phyloP scores from a whole-genome alignment of 129 eudicot species.

The Flaveria brownii region DNA sequence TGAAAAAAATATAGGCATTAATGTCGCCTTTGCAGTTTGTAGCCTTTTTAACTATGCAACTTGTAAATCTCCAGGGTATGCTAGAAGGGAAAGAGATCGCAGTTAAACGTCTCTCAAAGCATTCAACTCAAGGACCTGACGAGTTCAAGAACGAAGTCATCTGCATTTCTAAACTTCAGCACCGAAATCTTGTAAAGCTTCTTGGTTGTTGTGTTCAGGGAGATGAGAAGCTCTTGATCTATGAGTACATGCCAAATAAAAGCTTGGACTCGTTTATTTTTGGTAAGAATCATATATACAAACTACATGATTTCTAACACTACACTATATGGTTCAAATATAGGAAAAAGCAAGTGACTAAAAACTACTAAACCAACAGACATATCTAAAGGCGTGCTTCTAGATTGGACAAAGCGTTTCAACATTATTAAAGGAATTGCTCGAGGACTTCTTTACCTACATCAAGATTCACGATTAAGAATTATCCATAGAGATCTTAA shows the following conservation, averaged over 20 bases:
- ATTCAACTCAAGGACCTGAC: slow-evolving; percentile 30
- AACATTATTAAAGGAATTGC: slow-evolving; percentile 45
- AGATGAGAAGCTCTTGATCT: slow-evolving; percentile 34
- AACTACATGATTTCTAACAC: neutral
- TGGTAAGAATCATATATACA: slow-evolving; percentile 19
- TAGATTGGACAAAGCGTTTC: slow-evolving; percentile 39
- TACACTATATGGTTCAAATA: neutral
- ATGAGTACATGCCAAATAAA: slow-evolving; percentile 44
- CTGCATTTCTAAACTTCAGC: slow-evolving; percentile 38
- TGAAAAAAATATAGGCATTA: neutral
- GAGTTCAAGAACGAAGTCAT: slow-evolving; percentile 41
- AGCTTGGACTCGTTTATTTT: slow-evolving; percentile 39
- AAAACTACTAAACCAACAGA: slow-evolving; percentile 14
- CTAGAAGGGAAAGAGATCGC: slow-evolving; percentile 35
- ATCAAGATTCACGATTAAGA: slow-evolving; percentile 45
- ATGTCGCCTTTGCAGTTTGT: neutral
- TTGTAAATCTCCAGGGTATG: slow-evolving; percentile 27
- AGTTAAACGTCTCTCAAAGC: slow-evolving; percentile 32
- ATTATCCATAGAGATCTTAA: slow-evolving; percentile 49
- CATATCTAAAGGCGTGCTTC: slow-evolving; percentile 1
- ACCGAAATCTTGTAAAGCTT: slow-evolving; percentile 40
- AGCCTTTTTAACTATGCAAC: slow-evolving; percentile 4
- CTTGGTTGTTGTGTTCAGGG: slow-evolving; percentile 37
- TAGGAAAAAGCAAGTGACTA: neutral
- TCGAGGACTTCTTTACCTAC: slow-evolving; percentile 43